Evolutionary conservation across 108 stramenopile species (phyloP), one percentile per base, ranked within the genome.

Genomic region (Nitzschia palea): DNA sequence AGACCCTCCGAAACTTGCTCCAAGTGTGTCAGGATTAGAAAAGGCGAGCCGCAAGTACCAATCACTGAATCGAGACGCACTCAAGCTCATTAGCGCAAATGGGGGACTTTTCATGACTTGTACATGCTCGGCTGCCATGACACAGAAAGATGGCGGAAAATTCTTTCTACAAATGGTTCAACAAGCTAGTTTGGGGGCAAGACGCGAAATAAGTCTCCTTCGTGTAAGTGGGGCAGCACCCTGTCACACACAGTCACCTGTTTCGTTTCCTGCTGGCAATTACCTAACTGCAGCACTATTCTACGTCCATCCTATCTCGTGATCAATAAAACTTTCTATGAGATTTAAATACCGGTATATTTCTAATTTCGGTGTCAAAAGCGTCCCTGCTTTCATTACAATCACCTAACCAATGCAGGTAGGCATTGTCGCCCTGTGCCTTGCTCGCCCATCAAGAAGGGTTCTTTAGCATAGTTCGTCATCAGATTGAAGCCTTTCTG

Each of bases 1-100:
- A 9, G 97, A 98, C 79, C 97, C 97, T 40, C 96, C 97, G 22
- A 98, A 98, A 76, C 67, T 98, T 20, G 97, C 97, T 15, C 95
- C 96, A 6, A 86, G 80, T 27, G 71, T 83, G 15, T 71, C 78
- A 28, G 56, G 69, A 0, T 59, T 98, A 12, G 74, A 78, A 23
- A 78, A 85, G 37, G 96, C 95, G 22, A 72, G 81, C 2, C 71
- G 85, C 26, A 97, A 95, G 61, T 98, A 98, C 62, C 90, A 91
- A 55, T 76, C 87, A 6, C 44, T 98, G 26, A 98, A 98, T 61
- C 74, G 88, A 50, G 91, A 93, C 69, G 96, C 94, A 26, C 80
- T 98, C 60, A 87, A 91, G 54, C 66, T 95, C 3, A 79, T 92
- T 26, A 57, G 69, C 42, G 68, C 72, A 22, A 54, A 58, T 18